Base-by-base conservation (phyloP, 306 rosid genomes). In the Fagus sylvatica region DNA sequence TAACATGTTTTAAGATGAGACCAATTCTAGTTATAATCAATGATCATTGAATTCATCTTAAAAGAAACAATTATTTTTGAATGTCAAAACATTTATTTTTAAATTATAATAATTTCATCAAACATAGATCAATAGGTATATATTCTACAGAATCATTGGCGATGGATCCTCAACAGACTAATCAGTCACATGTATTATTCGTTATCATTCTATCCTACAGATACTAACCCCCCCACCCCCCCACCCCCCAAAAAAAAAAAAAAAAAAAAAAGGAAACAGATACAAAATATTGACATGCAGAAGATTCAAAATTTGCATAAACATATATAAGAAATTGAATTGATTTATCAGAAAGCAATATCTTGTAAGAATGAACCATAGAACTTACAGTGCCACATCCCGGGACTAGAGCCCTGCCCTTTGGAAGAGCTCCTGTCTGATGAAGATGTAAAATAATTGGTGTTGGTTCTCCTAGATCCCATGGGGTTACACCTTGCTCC, bases 401-500 rank as follows among this genome's bases (percentile, higher is more conserved):
- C 59, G 86, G 84, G 15, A 85, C 59, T 41, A 85, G 73, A 28
- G 81, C 86, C 48, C 79, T 74, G 40, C 86, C 88, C 22, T 42
- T 72, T 13, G 88, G 88, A 59, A 85, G 88, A 43, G 53, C 75
- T 51, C 75, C 82, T 1, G 53, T 60, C 3, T 53, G 59, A 61
- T 77, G 83, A 41, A 85, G 88, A 79, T 82, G 82, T 15, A 69
- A 2, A 67, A 85, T 32, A 22, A 78, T 33, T 43, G 86, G 88
- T 0, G 86, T 85, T 16, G 86, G 74, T 22, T n/a, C 65, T 73
- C 88, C 84, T 53, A 82, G 55, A 74, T 82, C 86, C 88, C 84
- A 82, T 34, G 88, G 88, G 32, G 74, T 85, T 79, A 85, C 40
- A 3, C 82, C 82, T 79, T 85, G 62, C 82, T 79, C 78, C 86